These are phyloP conservation scores for Pseudogymnoascus pannorum DNA, from an alignment of 2,329 filamentous ascomycete species.

Conservation along the genomic window DNA sequence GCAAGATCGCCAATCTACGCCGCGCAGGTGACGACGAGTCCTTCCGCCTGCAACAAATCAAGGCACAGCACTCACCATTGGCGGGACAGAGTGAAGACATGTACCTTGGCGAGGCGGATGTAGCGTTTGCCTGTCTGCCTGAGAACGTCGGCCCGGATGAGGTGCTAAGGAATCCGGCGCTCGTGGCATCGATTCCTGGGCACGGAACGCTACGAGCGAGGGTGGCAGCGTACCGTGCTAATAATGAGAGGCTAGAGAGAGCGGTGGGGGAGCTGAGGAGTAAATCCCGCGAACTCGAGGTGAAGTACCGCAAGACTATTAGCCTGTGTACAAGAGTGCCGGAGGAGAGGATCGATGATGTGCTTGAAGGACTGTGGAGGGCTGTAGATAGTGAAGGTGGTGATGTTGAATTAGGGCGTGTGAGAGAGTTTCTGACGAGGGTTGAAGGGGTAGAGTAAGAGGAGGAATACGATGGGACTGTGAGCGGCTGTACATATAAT, in stretches of 20 bases:
- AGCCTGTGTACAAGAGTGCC: conserved; percentile 75
- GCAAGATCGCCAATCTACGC: conserved; percentile 72
- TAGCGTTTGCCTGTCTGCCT: conserved; percentile 17
- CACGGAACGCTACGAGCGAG: conserved; percentile 57
- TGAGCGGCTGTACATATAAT: conserved; percentile 2
- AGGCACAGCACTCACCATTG: conserved; percentile 34
- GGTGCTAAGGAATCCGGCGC: conserved; percentile 16
- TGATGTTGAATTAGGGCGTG: conserved; percentile 67
- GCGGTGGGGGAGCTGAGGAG: conserved; percentile 66
- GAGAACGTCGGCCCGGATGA: conserved; percentile 13
- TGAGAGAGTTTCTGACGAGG: conserved; percentile 71
- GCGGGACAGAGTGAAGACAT: conserved; percentile 41
- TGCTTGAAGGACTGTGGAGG: conserved; percentile 70
- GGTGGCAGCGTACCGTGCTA: conserved; percentile 60
- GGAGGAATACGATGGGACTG: not conserved
- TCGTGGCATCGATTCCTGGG: conserved; percentile 42
- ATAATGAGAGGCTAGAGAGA: conserved; percentile 60
- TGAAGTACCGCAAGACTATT: conserved; percentile 83
- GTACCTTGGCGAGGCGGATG: conserved; percentile 30
- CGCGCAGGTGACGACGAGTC: conserved; percentile 67
- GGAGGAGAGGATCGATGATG: conserved; percentile 69
- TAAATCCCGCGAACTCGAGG: conserved; percentile 74
- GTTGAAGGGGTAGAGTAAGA: conserved; percentile 48
- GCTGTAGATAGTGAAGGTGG: conserved; percentile 83
- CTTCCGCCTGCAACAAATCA: conserved; percentile 41